Base-by-base conservation (phyloP, 2,329 filamentous ascomycete genomes). In the Shiraia sp. region DNA sequence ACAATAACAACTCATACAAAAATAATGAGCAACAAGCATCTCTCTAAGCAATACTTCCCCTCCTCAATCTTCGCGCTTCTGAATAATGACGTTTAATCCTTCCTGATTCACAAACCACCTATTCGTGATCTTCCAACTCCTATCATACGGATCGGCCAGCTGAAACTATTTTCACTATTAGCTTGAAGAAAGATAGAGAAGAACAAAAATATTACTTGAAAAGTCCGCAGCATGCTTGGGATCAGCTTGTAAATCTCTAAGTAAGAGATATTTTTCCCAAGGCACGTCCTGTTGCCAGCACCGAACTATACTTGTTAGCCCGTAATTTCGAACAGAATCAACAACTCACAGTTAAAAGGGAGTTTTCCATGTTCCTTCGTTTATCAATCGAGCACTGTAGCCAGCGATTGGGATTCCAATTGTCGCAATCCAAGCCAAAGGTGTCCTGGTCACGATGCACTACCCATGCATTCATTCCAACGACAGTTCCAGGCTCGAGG, bases 391-490 rank as follows among this genome's bases (percentile, higher is more conserved):
- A 33, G 1, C 33, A 14, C 2, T 26, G 43, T 8, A 53, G 32
- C 75, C 75, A 78, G 7, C 75, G 57, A 45, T 76, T 72, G 0
- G 75, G 75, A 10, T 59, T 45, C 45, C 70, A 78, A 1, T 59
- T 47, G 2, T 69, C 58, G 0, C 70, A 65, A 41, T 74, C 66
- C 0, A 41, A 30, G 0, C 66, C 65, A 36, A 71, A 79, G n/a
- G 77, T 57, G 1, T 58, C 46, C 1, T 50, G 49, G 34, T 75
- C 64, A 26, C 62, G 53, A 34, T 77, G 72, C 0, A 74, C 40
- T 0, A 72, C 72, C 72, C 73, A 76, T 2, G 72, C 56, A 36
- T 74, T 76, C 25, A 74, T 61, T 6, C 73, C 74, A 4, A 77
- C 67, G 7, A 69, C 60, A 0, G 72, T 74, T 9, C 70, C 69